These are phyloP conservation scores for Penstemon newberryi DNA, from an alignment of 257 asterid genomes.

Conservation along the genomic window DNA sequence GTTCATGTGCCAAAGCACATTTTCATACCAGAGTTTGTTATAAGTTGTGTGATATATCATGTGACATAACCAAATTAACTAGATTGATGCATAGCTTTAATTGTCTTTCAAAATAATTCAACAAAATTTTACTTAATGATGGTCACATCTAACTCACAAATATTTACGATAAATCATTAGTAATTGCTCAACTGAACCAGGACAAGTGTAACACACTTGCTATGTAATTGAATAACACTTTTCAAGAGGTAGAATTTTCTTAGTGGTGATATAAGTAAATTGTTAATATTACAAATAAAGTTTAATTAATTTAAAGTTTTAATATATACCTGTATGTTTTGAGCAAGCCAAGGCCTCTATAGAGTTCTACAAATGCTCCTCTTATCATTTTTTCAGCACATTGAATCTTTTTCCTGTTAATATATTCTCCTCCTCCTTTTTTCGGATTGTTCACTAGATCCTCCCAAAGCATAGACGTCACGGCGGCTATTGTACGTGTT, in stretches of 20 bases:
- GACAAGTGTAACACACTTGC: too few species aligned
- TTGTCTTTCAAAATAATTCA: neutral
- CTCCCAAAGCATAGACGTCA: conserved; percentile 85
- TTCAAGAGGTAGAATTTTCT: too few species aligned
- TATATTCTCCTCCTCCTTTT: conserved; percentile 61
- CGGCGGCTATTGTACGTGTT: conserved; percentile 65
- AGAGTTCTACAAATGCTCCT: conserved; percentile 90
- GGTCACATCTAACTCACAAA: neutral
- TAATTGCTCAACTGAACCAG: too few species aligned
- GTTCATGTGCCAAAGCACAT: conserved; percentile 4
- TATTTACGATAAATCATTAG: too few species aligned
- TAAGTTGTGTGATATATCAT: conserved; percentile 19
- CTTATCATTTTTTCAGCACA: conserved; percentile 92
- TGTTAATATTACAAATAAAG: neutral
- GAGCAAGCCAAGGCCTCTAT: conserved; percentile 82
- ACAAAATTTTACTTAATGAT: neutral
- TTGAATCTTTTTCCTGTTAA: conserved; percentile 70
- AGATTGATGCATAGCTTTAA: neutral
- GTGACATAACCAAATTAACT: conserved; percentile 10
- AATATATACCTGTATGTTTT: conserved; percentile 67
- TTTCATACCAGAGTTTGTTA: conserved; percentile 16
- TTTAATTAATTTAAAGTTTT: neutral
- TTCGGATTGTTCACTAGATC: conserved; percentile 68
- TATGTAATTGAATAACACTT: too few species aligned
- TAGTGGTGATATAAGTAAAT: too few species aligned